Evolutionary conservation across 306 rosid genomes (phyloP).

Genomic region (Pueraria montana): DNA sequence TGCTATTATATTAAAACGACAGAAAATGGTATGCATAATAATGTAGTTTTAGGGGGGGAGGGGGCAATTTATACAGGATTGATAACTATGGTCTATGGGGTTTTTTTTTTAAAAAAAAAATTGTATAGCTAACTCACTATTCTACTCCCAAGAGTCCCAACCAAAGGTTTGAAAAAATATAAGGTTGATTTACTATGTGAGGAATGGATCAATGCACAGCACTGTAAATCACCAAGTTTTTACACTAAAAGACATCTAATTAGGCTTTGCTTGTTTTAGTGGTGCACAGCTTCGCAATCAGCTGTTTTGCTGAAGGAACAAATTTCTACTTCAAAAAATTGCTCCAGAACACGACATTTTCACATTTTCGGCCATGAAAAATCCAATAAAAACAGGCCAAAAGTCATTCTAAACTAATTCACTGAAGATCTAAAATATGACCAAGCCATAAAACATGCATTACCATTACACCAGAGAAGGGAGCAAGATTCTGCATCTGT

Average conservation of each 20-base stretch:
- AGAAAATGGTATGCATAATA: not conserved
- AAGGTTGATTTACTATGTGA: not conserved
- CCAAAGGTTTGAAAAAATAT: conserved; percentile 21
- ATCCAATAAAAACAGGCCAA: not conserved
- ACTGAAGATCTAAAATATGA: not conserved
- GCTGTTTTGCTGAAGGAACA: not conserved
- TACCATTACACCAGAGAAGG: conserved; percentile 84
- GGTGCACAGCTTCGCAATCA: not conserved
- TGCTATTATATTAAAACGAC: not conserved
- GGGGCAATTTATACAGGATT: not conserved
- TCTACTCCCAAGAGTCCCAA: not conserved
- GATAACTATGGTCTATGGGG: not conserved
- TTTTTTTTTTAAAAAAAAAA: too few relatives aligned
- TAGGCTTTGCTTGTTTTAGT: not conserved
- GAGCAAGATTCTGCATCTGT: conserved; percentile 76
- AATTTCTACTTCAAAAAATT: not conserved
- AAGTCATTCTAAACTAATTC: conserved; percentile 6
- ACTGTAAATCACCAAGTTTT: not conserved
- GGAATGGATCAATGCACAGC: not conserved
- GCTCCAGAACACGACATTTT: not conserved
- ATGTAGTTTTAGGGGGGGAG: not conserved
- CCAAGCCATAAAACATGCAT: conserved; percentile 33
- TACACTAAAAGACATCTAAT: conserved; percentile 1
- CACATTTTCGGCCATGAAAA: not conserved
- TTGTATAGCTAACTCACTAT: not conserved